phyloP scores from a whole-genome alignment of 1,284 basidiomycete genomes.

The Leccinum pachyderme region DNA sequence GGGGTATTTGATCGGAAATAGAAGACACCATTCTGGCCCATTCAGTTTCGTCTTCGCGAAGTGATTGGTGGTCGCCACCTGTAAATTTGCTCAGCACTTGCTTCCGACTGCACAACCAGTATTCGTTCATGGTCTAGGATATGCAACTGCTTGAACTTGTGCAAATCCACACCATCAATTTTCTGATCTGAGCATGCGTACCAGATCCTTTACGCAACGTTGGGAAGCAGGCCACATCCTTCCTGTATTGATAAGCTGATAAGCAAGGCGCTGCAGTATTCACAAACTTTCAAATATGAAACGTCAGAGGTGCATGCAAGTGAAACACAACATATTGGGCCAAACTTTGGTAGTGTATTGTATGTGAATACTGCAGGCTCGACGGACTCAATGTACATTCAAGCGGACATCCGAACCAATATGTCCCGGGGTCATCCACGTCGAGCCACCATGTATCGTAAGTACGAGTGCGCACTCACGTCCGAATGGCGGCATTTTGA shows the following conservation, averaged over 20 bases:
- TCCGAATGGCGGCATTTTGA: not conserved
- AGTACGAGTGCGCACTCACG: not conserved
- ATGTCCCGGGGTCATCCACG: not conserved
- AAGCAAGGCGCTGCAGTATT: not conserved
- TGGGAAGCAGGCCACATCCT: not conserved
- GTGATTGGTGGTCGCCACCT: not conserved
- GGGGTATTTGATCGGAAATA: not conserved
- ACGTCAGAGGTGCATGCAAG: not conserved
- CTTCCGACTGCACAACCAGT: not conserved
- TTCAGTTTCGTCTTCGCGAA: not conserved
- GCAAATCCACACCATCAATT: not conserved
- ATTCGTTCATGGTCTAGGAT: not conserved
- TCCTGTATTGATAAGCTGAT: not conserved
- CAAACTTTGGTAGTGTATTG: not conserved
- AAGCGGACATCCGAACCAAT: not conserved
- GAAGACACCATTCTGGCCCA: not conserved
- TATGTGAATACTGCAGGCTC: not conserved
- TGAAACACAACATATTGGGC: not conserved
- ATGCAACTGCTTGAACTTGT: too few species aligned
- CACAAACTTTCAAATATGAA: not conserved
- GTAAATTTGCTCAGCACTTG: slow-evolving; percentile 4
- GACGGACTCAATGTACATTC: not conserved
- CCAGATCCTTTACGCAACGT: not conserved
- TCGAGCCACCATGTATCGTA: not conserved
- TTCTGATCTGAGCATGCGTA: not conserved